Percentiles rank a stretch among this genome's conserved stretches.
phyloP scores from a whole-genome alignment of 2,329 filamentous ascomycete genomes.

The Penicillium janthinellum region DNA sequence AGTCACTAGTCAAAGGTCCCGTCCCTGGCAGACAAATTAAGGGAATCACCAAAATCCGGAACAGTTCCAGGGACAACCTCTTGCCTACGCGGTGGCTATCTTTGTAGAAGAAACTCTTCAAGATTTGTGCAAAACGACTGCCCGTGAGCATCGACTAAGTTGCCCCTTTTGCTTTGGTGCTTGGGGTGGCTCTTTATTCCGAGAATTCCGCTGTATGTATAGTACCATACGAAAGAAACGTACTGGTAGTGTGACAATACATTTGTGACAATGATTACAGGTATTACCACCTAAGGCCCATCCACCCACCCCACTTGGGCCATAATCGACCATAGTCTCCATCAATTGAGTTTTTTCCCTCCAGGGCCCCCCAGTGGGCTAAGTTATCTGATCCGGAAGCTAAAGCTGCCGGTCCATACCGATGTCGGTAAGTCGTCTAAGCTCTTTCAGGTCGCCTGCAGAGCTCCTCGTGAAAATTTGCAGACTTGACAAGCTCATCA shows the following conservation, averaged over 20 bases:
- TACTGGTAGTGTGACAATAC: not conserved
- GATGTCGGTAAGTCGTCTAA: slow-evolving; percentile 19
- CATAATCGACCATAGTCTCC: too few relatives aligned
- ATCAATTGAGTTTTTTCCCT: slow-evolving; percentile 4
- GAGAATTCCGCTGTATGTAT: not conserved
- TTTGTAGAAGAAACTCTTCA: not conserved
- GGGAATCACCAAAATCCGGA: not conserved
- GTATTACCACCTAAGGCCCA: not conserved
- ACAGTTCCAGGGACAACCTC: not conserved
- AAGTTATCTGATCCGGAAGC: slow-evolving; percentile 14
- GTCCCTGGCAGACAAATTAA: not conserved
- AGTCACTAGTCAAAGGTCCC: not conserved
- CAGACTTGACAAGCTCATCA: not conserved
- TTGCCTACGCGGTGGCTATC: not conserved
- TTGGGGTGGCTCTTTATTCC: not conserved
- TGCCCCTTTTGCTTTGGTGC: not conserved
- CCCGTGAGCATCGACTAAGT: slow-evolving; percentile 1
- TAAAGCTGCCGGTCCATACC: slow-evolving; percentile 10
- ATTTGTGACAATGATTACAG: not conserved
- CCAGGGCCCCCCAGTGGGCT: slow-evolving; percentile 9
- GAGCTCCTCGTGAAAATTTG: not conserved
- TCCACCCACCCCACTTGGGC: too few relatives aligned
- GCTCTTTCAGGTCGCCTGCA: slow-evolving; percentile 6
- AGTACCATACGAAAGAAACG: not conserved
- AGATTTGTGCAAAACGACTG: not conserved